Evolutionary conservation across 805 yeast genomes (phyloP).

Genomic region (Torulaspora maleeae): DNA sequence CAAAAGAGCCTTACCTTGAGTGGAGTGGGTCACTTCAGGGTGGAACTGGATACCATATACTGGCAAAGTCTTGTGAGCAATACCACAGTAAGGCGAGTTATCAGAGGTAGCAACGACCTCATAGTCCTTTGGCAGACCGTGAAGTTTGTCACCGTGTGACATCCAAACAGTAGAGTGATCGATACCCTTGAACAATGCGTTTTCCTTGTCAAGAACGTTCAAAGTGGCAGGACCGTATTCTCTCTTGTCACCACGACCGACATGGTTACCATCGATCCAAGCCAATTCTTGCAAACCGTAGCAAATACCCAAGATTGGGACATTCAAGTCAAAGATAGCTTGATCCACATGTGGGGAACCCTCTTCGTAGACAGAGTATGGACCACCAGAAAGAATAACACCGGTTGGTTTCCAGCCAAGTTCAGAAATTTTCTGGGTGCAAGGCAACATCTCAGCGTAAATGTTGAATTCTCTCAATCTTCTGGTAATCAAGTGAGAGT

Average conservation of each 20-base stretch:
- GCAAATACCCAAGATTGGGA: slow-evolving; percentile 95
- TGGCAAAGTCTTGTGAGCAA: slow-evolving; percentile 63
- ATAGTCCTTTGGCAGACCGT: slow-evolving; percentile 84
- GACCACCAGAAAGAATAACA: slow-evolving; percentile 93
- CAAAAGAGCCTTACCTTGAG: slow-evolving; percentile 80
- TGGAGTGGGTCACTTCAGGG: slow-evolving; percentile 97
- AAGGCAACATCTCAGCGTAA: slow-evolving; percentile 98
- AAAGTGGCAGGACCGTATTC: slow-evolving; percentile 96
- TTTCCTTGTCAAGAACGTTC: slow-evolving; percentile 59
- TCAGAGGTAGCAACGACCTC: slow-evolving; percentile 84
- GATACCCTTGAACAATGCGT: slow-evolving; percentile 79
- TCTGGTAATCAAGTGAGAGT: slow-evolving; percentile 93
- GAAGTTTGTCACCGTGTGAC: slow-evolving; percentile 97
- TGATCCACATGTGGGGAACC: slow-evolving; percentile 98
- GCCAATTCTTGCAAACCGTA: slow-evolving; percentile 99
- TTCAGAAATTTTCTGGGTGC: slow-evolving; percentile 94
- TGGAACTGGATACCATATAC: slow-evolving; percentile 98
- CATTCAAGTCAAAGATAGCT: slow-evolving; percentile 82
- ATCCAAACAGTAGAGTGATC: slow-evolving; percentile 98
- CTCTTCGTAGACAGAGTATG: slow-evolving; percentile 92
- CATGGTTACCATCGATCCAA: slow-evolving; percentile 90
- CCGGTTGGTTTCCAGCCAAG: slow-evolving; percentile 94
- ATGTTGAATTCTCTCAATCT: slow-evolving; percentile 96
- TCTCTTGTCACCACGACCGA: slow-evolving; percentile 93
- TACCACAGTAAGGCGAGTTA: slow-evolving; percentile 95